phyloP scores from a whole-genome alignment of 2,329 filamentous ascomycete genomes.

The Mycosphaerelloides madeirae region DNA sequence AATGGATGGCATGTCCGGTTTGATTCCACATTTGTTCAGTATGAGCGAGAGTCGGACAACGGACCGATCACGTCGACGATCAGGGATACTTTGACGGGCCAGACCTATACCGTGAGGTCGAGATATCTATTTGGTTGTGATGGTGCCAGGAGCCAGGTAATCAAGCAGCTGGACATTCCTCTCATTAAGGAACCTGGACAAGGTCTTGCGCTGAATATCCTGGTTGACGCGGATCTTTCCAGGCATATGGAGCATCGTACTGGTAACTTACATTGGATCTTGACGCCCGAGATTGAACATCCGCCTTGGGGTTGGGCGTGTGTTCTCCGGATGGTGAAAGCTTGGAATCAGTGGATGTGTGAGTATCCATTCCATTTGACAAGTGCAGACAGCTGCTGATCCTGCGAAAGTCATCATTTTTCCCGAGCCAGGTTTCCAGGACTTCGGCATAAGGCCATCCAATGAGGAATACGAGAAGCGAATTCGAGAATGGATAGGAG shows the following conservation, averaged over 20 bases:
- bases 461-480: slow-evolving; percentile 45
- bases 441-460: slow-evolving; percentile 38
- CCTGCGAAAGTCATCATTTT: slow-evolving; percentile 36
- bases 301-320: slow-evolving; percentile 49
- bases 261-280: slow-evolving; percentile 59
- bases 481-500: slow-evolving; percentile 51
- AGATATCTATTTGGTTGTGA: slow-evolving; percentile 59
- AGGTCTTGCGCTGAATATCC: slow-evolving; percentile 48
- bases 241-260: slow-evolving; percentile 47
- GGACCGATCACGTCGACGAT: slow-evolving; percentile 34
- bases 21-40: slow-evolving; percentile 35
- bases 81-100: slow-evolving; percentile 33
- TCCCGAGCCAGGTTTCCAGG: slow-evolving; percentile 36
- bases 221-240: slow-evolving; percentile 48
- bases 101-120: slow-evolving; percentile 46
- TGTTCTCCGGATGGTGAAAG: slow-evolving; percentile 57
- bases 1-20: slow-evolving; percentile 40
- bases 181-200: slow-evolving; percentile 41
- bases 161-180: slow-evolving; percentile 45
- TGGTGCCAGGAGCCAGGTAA: slow-evolving; percentile 46
- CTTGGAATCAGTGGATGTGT: slow-evolving; percentile 56
- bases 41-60: slow-evolving; percentile 17
- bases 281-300: slow-evolving; percentile 49
- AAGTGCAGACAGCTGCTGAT: too few relatives aligned
- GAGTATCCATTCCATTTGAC: too few relatives aligned